Evolutionary conservation across 2,329 filamentous ascomycete genomes (phyloP).

Genomic region (Pestalotiopsis sp.): DNA sequence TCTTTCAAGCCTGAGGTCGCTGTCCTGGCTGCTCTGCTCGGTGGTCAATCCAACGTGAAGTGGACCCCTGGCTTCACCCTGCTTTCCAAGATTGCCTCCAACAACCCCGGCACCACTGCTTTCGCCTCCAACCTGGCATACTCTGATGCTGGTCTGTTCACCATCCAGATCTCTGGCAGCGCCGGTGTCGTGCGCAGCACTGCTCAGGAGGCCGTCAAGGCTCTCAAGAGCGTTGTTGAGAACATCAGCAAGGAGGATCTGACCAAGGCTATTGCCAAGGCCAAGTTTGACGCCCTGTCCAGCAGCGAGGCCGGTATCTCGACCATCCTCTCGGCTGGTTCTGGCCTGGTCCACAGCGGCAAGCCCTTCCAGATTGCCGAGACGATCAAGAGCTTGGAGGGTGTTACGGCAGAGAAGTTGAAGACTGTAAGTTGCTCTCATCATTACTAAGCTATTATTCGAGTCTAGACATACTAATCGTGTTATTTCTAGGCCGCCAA

Average conservation of each 20-base stretch:
- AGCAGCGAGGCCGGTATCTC: conserved; percentile 76
- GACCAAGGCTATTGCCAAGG: conserved; percentile 87
- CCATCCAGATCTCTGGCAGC: conserved; percentile 78
- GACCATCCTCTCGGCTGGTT: conserved; percentile 81
- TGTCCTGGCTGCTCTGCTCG: conserved; percentile 86
- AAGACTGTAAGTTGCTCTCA: conserved; percentile 70
- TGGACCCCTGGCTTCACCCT: conserved; percentile 94
- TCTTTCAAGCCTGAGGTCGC: conserved; percentile 88
- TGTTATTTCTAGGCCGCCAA: conserved; percentile 72
- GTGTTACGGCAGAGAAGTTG: conserved; percentile 81
- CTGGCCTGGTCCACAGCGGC: conserved; percentile 78
- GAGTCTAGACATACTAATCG: conserved; percentile 27
- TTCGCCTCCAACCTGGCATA: conserved; percentile 80
- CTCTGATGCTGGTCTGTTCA: conserved; percentile 91
- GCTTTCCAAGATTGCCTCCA: conserved; percentile 76
- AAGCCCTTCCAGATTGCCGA: conserved; percentile 84
- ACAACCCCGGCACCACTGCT: conserved; percentile 67
- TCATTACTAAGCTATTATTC: conserved; percentile 13
- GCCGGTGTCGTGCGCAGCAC: conserved; percentile 74
- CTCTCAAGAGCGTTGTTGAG: conserved; percentile 78
- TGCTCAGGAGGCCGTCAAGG: conserved; percentile 76
- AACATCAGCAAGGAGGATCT: conserved; percentile 83
- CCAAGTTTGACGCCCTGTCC: conserved; percentile 90
- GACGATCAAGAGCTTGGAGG: conserved; percentile 76
- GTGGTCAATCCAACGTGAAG: conserved; percentile 90